These are phyloP conservation scores for Leccinum broughii DNA, from an alignment of 768 basidiomycete genomes.

Conservation along the genomic window DNA sequence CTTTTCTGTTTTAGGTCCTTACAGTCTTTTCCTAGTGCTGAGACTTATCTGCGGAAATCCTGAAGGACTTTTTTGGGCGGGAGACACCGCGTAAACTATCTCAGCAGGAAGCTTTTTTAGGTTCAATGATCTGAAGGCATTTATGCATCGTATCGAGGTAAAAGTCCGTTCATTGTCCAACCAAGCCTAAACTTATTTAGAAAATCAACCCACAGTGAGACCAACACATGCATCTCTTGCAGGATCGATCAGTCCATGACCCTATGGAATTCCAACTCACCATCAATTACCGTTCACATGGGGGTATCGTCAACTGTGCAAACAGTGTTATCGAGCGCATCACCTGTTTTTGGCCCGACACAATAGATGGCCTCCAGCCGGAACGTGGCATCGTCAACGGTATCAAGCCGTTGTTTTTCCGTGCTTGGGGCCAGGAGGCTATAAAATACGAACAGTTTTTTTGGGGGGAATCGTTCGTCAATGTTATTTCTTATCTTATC, in stretches of 20 bases:
- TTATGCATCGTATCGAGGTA: conserved; percentile 63
- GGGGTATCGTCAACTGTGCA: conserved; percentile 74
- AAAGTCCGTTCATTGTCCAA: neutral
- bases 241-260: conserved; percentile 16
- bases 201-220: conserved; percentile 20
- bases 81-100: conserved; percentile 80
- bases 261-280: conserved; percentile 55
- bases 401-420: conserved; percentile 58
- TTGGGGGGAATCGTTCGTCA: conserved; percentile 37
- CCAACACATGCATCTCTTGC: conserved; percentile 13
- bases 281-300: conserved; percentile 70
- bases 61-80: conserved; percentile 74
- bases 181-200: neutral
- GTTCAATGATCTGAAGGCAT: conserved; percentile 71
- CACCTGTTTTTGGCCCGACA: conserved; percentile 57
- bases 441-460: conserved; percentile 56
- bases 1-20: neutral
- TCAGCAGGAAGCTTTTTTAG: conserved; percentile 70
- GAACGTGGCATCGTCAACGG: conserved; percentile 60
- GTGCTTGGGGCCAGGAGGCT: conserved; percentile 44
- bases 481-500: neutral
- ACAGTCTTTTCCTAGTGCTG: conserved; percentile 44
- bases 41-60: conserved; percentile 62
- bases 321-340: conserved; percentile 65
- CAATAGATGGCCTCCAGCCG: conserved; percentile 57